Evolutionary conservation across 352 stramenopile species (phyloP), one percentile per base, ranked within the genome.

Genomic region (Globisporangium alternatum): DNA sequence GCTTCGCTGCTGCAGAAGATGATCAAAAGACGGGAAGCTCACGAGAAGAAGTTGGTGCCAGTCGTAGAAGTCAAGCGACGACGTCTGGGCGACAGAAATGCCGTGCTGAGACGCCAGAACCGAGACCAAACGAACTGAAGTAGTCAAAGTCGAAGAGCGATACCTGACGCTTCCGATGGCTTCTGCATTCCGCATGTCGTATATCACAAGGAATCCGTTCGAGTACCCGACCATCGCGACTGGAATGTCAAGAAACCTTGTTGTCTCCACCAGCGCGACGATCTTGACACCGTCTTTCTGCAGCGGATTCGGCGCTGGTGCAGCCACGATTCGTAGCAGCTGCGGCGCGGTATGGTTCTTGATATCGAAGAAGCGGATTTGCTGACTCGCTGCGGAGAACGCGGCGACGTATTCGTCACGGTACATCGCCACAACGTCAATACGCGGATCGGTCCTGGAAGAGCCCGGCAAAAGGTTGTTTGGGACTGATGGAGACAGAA

Each of bases 21-120:
- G 35, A 9, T 56, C 28, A 10, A 83, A 64, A 10, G 66, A 64
- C 9, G 75, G 76, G 15, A 75, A 78, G 3, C 62, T 69, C 1
- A 65, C 65, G 13, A 72, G 65, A n/a, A 90, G 56, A 17, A 90
- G 49, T 5, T 81, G 61, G 2, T n/a, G 56, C 81, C 81, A 90
- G 37, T 63, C 65, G 37, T 75, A 85, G 13, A 78, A 19, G 4
- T 65, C 64, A 15, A 80, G 28, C 13, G 56, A 19, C 25, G 39
- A 67, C 69, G 15, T 44, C 51, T 44, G 53, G 22, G 49, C 64
- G 4, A 30, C 43, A 35, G 28, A 21, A 13, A 58, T 53, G 30
- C 28, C 37, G n/a, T 55, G 44, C 17, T 35, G 55, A 13, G 44
- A 67, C 1, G 19, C 60, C 6, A 67, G 62, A 9, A 58, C 30